Percentiles rank a stretch among this genome's conserved stretches.
phyloP scores from a whole-genome alignment of 73 alveolate genomes.

The Effrenium voratum region DNA sequence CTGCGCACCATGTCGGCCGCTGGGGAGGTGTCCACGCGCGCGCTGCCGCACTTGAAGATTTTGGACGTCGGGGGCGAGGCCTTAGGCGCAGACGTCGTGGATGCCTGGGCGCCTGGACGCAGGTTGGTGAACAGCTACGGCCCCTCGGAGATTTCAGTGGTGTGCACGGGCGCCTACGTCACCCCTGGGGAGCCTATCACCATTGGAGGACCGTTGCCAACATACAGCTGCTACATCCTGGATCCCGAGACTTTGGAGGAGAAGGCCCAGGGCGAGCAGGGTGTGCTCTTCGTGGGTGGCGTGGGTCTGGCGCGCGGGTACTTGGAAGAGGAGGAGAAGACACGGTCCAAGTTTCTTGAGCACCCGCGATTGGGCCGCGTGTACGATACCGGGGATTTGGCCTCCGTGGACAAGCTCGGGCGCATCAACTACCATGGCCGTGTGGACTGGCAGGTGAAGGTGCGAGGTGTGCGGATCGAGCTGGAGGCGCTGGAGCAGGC shows the following conservation, averaged over 20 bases:
- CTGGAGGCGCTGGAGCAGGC: slow-evolving; percentile 81
- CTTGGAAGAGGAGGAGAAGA: slow-evolving; percentile 67
- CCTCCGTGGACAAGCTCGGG: slow-evolving; percentile 4
- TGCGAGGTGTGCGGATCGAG: slow-evolving; percentile 60
- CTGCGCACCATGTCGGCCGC: slow-evolving; percentile 29
- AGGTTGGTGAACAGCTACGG: slow-evolving; percentile 35
- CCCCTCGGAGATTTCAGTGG: slow-evolving; percentile 54
- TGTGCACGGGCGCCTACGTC: slow-evolving; percentile 54
- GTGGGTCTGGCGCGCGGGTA: slow-evolving; percentile 57
- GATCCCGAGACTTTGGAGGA: slow-evolving; percentile 39
- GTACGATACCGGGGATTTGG: slow-evolving; percentile 63
- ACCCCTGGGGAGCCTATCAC: slow-evolving; percentile 30
- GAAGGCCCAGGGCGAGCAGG: slow-evolving; percentile 13
- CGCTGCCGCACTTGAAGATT: slow-evolving; percentile 21
- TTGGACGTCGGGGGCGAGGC: slow-evolving; percentile 63
- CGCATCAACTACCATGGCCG: slow-evolving; percentile 74
- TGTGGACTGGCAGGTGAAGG: slow-evolving; percentile 72
- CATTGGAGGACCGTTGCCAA: slow-evolving; percentile 21
- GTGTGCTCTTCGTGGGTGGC: slow-evolving; percentile 42
- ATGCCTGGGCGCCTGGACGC: slow-evolving; percentile 57
- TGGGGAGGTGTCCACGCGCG: not conserved
- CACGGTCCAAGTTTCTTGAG: too few relatives aligned
- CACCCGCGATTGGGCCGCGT: not conserved
- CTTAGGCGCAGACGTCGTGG: slow-evolving; percentile 51
- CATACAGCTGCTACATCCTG: slow-evolving; percentile 34